These are phyloP conservation scores for Agarophyton chilense DNA, from an alignment of 23 red algal genomes.

Conservation along the genomic window DNA sequence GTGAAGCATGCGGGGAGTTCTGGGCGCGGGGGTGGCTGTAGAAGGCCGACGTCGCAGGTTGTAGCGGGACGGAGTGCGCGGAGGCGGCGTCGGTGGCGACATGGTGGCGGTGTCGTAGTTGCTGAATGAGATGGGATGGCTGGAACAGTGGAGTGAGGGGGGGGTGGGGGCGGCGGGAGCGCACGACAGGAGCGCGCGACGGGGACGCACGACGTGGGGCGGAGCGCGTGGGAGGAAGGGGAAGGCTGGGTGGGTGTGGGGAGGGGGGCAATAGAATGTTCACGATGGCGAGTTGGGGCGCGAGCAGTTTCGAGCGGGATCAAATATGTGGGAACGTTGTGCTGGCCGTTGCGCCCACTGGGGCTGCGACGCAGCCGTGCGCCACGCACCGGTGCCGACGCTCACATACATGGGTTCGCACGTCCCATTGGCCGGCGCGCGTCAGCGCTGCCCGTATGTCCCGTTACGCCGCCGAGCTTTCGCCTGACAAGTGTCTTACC, in stretches of 20 bases:
- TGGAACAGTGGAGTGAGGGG: not conserved
- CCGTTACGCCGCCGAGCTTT: not conserved
- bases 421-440: not conserved
- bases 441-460: not conserved
- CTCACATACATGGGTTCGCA: not conserved
- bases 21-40: not conserved
- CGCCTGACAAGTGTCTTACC: not conserved
- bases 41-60: conserved; percentile 7
- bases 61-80: conserved; percentile 25
- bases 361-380: not conserved
- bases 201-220: not conserved
- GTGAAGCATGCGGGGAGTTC: not conserved
- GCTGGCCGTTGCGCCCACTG: not conserved
- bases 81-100: conserved; percentile 18
- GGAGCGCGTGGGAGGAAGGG: not conserved
- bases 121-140: not conserved
- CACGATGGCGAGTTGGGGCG: too few species aligned
- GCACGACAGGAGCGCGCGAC: not conserved
- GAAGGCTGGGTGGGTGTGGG: not conserved
- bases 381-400: not conserved
- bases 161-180: not conserved
- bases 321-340: not conserved
- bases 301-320: too few species aligned
- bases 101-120: not conserved
- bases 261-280: too few species aligned